Evolutionary conservation across 2,329 filamentous ascomycete species (phyloP), one percentile per base, ranked within the genome.

Genomic region (Tolypocladium tropicale): DNA sequence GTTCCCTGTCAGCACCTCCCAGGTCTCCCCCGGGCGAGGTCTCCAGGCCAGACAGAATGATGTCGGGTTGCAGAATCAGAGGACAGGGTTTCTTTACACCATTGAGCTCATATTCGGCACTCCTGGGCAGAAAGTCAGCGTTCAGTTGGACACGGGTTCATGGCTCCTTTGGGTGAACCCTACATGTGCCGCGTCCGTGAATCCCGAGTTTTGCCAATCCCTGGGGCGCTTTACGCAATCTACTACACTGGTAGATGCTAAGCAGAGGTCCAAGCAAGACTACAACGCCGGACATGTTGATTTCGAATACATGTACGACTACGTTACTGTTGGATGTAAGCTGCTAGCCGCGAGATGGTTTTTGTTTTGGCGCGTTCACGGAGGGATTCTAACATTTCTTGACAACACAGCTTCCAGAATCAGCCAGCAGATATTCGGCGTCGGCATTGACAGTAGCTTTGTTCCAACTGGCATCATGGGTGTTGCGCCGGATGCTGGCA

Each of bases 111-210:
- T 56, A 12, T 59, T 71, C 49, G 68, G 68, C 18, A 66, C 61
- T 0, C 68, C 68, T 2, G 60, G 60, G 18, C 67, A 70, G 54
- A 58, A 53, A 9, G 63, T 68, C 43, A 59, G 57, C 6, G 62
- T 71, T 10, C 55, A 62, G 49, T 60, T 71, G 28, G 67, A 71
- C 53, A 71, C 69, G 2, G 67, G 67, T 18, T 70, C 67, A 5
- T 60, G 58, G 12, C 67, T 70, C 55, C 61, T 68, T 9, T 71
- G 68, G 69, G 68, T 71, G 14, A 67, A 71, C 57, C 67, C 69
- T 48, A 60, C 62, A 48, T 71, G 69, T 56, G 53, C 55, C 34
- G 62, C 57, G 4, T 53, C 64, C 10, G 32, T 21, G 21, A 54
- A 62, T 10, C 53, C 52, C 9, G 54, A 52, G 3, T 53, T 61